Evolutionary conservation across 371 early-diverging fungal species (phyloP), one percentile per base, ranked within the genome.

Genomic region (Mucor circinelloides): DNA sequence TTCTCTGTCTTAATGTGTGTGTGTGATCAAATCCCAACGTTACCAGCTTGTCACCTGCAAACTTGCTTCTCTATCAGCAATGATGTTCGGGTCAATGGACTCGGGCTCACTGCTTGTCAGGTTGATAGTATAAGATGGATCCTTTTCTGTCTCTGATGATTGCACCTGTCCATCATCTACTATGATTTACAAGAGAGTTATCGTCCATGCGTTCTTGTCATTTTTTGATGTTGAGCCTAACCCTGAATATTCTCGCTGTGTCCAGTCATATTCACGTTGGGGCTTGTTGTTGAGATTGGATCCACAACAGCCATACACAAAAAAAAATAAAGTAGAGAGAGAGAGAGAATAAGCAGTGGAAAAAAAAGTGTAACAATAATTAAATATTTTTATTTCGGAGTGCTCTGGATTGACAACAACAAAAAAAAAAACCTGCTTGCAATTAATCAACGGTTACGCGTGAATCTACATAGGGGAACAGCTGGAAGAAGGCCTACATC

Each of bases 41-140:
- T 55, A 75, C 76, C 76, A 76, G 21, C 58, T 15, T 34, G 73
- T 70, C 28, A 76, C 73, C 23, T 63, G 65, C 28, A 70, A 46
- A 56, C 70, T 76, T 21, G 68, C 60, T 55, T 73, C 76, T 62
- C 66, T 72, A 56, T 76, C 76, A 9, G 68, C 48, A 40, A 71
- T 62, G 25, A 70, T 58, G 48, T 9, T 62, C 0, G 70, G 63
- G 52, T 70, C 70, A 21, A 70, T 23, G 10, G 40, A 27, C 25
- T 70, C 70, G 34, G 27, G 48, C 3, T 50, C 50, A 36, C 55
- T 28, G 8, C 28, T 58, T 40, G 28, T 5, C 6, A 23, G 46
- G 13, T 6, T 9, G 28, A 30, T 13, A 32, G 1, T 48, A 42
- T 65, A 8, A 0, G 38, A 28, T 9, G 34, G 17, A 36, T 60